Evolutionary conservation across 371 early-diverging fungal species (phyloP).

Genomic region (Mortierella sp.): DNA sequence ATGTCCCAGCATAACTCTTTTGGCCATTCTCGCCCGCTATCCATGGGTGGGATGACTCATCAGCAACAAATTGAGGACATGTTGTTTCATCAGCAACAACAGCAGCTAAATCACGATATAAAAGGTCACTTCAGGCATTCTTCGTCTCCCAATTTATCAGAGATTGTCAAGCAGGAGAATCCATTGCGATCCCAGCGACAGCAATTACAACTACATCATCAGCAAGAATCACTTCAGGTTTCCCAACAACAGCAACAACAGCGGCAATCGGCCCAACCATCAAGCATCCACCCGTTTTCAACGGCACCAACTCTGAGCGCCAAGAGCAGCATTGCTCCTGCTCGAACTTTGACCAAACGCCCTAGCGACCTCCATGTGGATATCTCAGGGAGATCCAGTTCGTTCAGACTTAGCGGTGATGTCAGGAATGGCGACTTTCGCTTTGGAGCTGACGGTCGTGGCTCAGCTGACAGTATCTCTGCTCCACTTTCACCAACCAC

Average conservation of each 20-base stretch:
- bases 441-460: conserved; percentile 38
- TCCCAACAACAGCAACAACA: conserved; percentile 34
- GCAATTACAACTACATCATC: conserved; percentile 36
- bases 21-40: conserved; percentile 29
- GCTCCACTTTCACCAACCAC: conserved; percentile 44
- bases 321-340: conserved; percentile 30
- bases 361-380: conserved; percentile 55
- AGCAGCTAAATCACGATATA: conserved; percentile 26
- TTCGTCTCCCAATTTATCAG: conserved; percentile 39
- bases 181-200: conserved; percentile 22
- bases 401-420: conserved; percentile 50
- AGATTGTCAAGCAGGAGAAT: conserved; percentile 38
- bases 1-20: conserved; percentile 52
- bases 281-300: conserved; percentile 41
- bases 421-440: conserved; percentile 54
- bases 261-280: conserved; percentile 16
- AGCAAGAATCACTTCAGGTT: conserved; percentile 25
- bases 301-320: conserved; percentile 13
- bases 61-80: conserved; percentile 49
- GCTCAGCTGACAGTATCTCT: conserved; percentile 31
- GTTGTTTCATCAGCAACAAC: conserved; percentile 42
- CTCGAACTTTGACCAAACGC: conserved; percentile 45
- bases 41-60: conserved; percentile 22
- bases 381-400: conserved; percentile 54
- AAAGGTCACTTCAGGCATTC: conserved; percentile 49